Evolutionary conservation across 225 moss, liverwort and hornwort genomes (phyloP).

Genomic region (Pleurozium schreberi): DNA sequence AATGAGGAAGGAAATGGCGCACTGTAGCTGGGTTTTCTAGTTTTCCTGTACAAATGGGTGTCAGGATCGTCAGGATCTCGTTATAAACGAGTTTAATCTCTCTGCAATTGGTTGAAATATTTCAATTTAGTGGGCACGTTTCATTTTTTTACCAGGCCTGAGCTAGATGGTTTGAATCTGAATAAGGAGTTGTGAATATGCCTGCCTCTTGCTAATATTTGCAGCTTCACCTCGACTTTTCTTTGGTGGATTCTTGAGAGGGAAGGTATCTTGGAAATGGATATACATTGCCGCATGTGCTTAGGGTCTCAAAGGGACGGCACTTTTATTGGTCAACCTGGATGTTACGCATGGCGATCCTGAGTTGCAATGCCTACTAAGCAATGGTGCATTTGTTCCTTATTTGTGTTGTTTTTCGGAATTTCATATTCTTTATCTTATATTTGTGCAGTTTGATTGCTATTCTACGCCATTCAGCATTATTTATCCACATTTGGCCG

Average conservation of each 20-base stretch:
- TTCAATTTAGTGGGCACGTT: neutral
- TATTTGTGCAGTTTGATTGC: conserved; percentile 42
- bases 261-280: neutral
- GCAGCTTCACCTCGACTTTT: neutral
- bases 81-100: neutral
- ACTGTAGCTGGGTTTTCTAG: neutral
- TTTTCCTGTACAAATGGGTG: neutral
- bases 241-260: neutral
- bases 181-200: no score
- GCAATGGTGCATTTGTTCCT: neutral
- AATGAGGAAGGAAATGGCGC: neutral
- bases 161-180: neutral
- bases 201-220: neutral
- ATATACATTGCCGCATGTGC: neutral
- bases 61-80: neutral
- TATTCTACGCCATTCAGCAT: conserved; percentile 69
- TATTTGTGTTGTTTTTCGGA: neutral
- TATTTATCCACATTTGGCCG: conserved; percentile 75
- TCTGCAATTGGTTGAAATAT: neutral
- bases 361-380: neutral
- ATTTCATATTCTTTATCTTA: neutral
- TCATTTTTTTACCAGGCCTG: neutral
- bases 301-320: neutral
- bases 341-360: neutral
- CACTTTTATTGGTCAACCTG: neutral